Base-by-base conservation (phyloP, 1,139 yeast genomes). In the Taiozyma sp. region DNA sequence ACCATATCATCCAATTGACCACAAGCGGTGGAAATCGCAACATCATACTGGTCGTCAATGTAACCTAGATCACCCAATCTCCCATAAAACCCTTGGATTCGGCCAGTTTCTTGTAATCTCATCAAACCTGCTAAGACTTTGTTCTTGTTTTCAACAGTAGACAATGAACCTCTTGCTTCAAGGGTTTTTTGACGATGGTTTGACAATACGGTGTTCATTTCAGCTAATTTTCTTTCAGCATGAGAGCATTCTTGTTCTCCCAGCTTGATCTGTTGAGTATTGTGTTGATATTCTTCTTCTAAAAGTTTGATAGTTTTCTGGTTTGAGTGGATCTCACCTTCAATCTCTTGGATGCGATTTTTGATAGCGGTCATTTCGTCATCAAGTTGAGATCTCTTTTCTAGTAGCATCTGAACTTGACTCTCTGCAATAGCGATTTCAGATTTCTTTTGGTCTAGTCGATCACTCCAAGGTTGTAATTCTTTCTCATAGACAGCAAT, bases 1-100 rank as follows among this genome's bases (percentile, higher is more conserved):
- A 95, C 98, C 75, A 90, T 82, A 50, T 95, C 93, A 63, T 91
- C 96, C 52, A 95, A 73, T 10, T 93, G 84, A 2, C 96, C 91
- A 60, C 95, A 89, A 0, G 97, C 99, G 0, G 99, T 93, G 0
- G 98, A 90, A 24, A 95, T 81, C 0, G 99, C 99, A 48, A 90
- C 79, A 68, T 95, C 99, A 65, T 87, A 95, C 61, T 79, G 77
- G 58, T 86, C 88, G 62, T 89, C 97, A 57, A 93, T 93, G 1
- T 80, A 77, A 16, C 97, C 99, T 47, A 95, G 72, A 58, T 88
- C 96, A 16, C 99, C 99, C 21, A 95, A 71, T 52, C 97, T 75
- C 0, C 98, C 99, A 64, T 88, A 77, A 59, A 91, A 89, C 0
- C 98, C 99, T 16, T 74, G 73, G 41, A 95, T 80, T 63, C 97